These are phyloP conservation scores for Phycomyces blakesleeanus DNA, from an alignment of 192 early-diverging fungal species.

Conservation along the genomic window DNA sequence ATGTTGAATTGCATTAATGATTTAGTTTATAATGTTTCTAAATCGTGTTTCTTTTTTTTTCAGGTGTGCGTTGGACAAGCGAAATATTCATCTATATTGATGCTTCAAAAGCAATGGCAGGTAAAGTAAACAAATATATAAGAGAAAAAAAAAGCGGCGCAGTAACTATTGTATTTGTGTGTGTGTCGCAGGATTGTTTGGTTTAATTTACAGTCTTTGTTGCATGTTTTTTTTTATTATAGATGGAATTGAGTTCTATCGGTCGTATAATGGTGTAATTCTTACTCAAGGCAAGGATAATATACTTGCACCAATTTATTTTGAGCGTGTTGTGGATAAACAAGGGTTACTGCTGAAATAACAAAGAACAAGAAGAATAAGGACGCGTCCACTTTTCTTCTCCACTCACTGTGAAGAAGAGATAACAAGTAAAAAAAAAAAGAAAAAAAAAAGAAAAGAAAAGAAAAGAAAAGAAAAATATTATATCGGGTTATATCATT, in stretches of 20 bases:
- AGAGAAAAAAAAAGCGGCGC: background rate
- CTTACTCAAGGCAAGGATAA: conserved; percentile 70
- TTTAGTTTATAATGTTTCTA: background rate
- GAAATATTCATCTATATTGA: conserved; percentile 84
- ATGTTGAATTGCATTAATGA: no score
- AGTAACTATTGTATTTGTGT: background rate
- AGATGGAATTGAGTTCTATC: conserved; percentile 77
- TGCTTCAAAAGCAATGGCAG: conserved; percentile 57
- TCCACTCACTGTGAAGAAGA: no score
- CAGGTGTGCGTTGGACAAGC: conserved; percentile 65
- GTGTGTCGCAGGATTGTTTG: background rate
- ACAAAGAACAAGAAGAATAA: background rate
- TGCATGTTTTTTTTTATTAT: background rate
- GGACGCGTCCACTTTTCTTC: no score
- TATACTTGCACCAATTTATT: conserved; percentile 61
- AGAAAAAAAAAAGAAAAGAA: background rate
- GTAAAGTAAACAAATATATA: no score
- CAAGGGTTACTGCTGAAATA: conserved; percentile 6
- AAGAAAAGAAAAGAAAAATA: no score
- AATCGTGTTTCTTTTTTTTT: background rate
- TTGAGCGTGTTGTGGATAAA: conserved; percentile 51
- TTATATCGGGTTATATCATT: no score
- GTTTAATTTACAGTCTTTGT: background rate
- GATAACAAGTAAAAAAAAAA: background rate
- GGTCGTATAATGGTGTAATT: conserved; percentile 79